Conservation (phyloP, 2,329 filamentous ascomycete genomes). For the Aureobasidium sp. region DNA sequence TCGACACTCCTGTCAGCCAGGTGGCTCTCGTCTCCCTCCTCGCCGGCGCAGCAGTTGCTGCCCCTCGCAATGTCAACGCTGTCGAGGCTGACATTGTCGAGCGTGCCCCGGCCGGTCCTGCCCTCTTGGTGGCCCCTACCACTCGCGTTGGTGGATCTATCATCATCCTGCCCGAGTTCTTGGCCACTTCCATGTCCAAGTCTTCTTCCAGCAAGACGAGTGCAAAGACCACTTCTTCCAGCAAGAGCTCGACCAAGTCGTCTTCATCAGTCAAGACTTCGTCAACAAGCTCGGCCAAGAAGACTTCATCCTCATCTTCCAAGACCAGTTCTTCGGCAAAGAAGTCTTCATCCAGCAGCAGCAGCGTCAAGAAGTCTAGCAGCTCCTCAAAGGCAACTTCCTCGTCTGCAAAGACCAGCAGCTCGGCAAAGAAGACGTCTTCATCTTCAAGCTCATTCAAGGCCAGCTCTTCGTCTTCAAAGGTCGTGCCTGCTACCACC, state of each 20-base stretch:
- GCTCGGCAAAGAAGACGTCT: neutral
- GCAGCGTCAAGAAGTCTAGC: neutral
- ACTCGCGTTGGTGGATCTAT: neutral
- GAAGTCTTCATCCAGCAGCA: neutral
- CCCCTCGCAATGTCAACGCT: neutral
- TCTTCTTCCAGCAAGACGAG: neutral
- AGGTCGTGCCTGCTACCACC: neutral
- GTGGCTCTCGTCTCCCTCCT: constrained; percentile 10
- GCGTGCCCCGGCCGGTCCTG: neutral
- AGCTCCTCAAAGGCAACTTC: neutral
- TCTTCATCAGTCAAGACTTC: neutral
- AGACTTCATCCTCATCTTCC: neutral
- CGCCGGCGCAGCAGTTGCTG: constrained; percentile 3
- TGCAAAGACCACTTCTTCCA: neutral
- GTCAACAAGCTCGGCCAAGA: neutral
- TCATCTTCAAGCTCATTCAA: neutral
- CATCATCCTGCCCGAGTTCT: constrained; percentile 2
- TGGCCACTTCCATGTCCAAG: neutral
- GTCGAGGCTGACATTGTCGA: neutral
- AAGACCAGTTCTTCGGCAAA: neutral
- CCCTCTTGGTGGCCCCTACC: neutral
- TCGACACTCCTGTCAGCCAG: constrained; percentile 8
- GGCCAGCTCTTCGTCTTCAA: neutral
- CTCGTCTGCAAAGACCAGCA: neutral
- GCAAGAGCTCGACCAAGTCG: neutral